phyloP scores from a whole-genome alignment of 2,329 filamentous ascomycete genomes.

The Pyrenophora tritici-repentis region DNA sequence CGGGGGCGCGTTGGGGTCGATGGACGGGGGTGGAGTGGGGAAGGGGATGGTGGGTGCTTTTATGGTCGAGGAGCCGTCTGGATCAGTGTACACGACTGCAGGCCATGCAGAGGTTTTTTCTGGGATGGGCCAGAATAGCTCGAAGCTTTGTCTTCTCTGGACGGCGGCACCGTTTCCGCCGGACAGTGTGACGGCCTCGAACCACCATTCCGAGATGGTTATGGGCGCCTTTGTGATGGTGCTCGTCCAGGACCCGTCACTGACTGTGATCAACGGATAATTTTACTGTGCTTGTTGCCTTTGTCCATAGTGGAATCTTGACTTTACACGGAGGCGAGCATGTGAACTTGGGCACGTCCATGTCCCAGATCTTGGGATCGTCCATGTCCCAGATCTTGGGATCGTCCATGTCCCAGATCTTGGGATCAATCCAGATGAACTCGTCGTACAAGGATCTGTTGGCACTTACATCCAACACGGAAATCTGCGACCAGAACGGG shows the following conservation, averaged over 20 bases:
- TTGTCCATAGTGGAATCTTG: neutral
- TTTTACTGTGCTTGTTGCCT: neutral
- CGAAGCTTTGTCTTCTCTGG: neutral
- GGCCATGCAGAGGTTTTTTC: neutral
- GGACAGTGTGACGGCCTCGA: neutral
- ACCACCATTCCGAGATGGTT: neutral
- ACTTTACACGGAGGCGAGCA: neutral
- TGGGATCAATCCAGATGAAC: neutral
- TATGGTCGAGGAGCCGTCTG: neutral
- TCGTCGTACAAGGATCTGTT: neutral
- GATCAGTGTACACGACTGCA: neutral
- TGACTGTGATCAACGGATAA: neutral
- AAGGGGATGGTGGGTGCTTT: neutral
- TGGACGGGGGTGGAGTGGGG: too few species aligned
- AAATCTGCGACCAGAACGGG: neutral
- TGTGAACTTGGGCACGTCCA: neutral
- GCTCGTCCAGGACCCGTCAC: neutral
- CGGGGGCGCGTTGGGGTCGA: too few species aligned
- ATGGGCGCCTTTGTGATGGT: constrained; percentile 1
- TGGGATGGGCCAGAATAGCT: neutral
- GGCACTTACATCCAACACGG: neutral
- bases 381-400: too few species aligned
- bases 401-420: neutral
- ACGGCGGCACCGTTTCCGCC: neutral
- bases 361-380: too few species aligned